Base-by-base conservation (phyloP, 2,329 filamentous ascomycete species). In the Aspergillus sp. region DNA sequence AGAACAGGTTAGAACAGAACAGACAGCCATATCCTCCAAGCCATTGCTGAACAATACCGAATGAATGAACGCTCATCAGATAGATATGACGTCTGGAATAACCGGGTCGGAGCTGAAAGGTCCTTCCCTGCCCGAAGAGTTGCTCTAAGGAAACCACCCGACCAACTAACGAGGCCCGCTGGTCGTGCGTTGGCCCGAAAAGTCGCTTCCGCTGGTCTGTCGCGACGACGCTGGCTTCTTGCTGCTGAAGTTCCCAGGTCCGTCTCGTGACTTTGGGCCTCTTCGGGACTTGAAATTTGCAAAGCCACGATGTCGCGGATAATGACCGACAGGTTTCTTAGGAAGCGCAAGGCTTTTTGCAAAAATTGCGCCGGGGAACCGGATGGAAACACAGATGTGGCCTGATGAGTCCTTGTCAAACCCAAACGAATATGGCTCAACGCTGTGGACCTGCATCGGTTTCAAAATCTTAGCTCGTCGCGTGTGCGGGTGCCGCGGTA, bases 401-500 rank as follows among this genome's bases (percentile, higher is more conserved):
- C 49, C 50, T 38, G 51, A 59, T 37, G 45, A 52, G 45, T 57
- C 60, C 35, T 43, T 60, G 32, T 61, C 66, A 32, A 52, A 35
- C 30, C 53, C 49, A 26, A 72, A 64, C 25, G 49, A 44, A 36
- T 64, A 58, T 10, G 66, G 48, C 28, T 72, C 67, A 32, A 60
- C 51, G 39, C 58, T 71, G 10, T 64, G 67, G 5, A 68, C 53
- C 26, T 74, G 72, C 8, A 78, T 59, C 1, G 71, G 64, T 49
- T 75, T 78, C 22, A 64, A 61, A 30, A 70, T 69, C 25, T 69
- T 62, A 8, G 66, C 53, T 5, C 59, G 55, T 17, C 53, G 51
- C 17, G 56, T 41, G 13, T 51, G 48, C 11, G 55, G 48, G 8
- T 58, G 57, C 7, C 58, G 45, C 16, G 47, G 52, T 15, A 72